phyloP scores from a whole-genome alignment of 305 asterid species.

The Fraxinus platypoda region DNA sequence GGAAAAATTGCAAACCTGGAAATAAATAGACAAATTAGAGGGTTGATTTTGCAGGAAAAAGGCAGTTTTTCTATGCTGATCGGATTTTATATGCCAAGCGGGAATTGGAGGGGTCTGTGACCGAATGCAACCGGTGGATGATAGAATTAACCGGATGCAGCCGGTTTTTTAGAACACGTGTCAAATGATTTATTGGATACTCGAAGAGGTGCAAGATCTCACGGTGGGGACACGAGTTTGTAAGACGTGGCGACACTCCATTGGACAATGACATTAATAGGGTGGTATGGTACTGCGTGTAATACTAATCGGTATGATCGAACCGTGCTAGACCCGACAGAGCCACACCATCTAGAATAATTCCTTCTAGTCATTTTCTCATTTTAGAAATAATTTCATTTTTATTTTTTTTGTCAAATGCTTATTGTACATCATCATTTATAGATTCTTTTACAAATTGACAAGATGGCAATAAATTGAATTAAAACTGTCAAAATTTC shows the following conservation, averaged over 20 bases:
- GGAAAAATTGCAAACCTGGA: constrained; percentile 37
- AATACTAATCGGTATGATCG: background rate
- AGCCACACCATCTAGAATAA: too few species aligned
- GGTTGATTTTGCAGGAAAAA: constrained; percentile 9
- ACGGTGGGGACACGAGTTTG: constrained; percentile 53
- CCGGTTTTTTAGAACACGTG: constrained; percentile 42
- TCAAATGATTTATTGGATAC: constrained; percentile 17
- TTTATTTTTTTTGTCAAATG: too few species aligned
- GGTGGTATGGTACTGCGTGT: constrained; percentile 13
- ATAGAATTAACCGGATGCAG: constrained; percentile 35
- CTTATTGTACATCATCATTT: too few species aligned
- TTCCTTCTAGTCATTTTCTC: background rate
- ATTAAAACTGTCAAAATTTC: too few species aligned
- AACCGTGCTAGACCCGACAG: too few species aligned
- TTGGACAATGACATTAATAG: constrained; percentile 22
- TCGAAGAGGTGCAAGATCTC: constrained; percentile 36
- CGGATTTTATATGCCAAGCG: constrained; percentile 59
- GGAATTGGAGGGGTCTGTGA: constrained; percentile 42
- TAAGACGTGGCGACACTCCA: constrained; percentile 38
- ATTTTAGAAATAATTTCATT: background rate
- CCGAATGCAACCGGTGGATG: constrained; percentile 48
- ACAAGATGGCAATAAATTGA: too few species aligned
- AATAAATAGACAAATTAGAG: constrained; percentile 28
- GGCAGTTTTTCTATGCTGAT: constrained; percentile 20
- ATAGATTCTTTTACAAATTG: too few species aligned